Base-by-base conservation (phyloP, 441 rosid species). In the Bocquillonia castaneifolia region DNA sequence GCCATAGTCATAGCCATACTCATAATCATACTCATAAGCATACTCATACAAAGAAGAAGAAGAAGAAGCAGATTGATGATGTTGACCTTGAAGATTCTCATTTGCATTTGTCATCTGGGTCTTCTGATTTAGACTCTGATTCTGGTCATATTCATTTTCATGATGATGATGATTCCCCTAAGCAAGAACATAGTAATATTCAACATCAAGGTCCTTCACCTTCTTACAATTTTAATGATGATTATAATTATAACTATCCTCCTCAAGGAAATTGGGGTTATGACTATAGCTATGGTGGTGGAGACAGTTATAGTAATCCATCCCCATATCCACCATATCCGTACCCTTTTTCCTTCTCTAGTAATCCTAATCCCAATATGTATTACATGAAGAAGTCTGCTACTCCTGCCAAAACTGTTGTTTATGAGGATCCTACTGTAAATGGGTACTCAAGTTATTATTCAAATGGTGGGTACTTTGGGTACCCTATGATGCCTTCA, bases 311-410 rank as follows among this genome's bases (percentile, higher is more conserved):
- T 58, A 13, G 68, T 6, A 31, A 55, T 70, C 74, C 54, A 23
- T 64, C 64, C 5, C 72, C 76, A 0, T 71, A 66, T 1, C 5
- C 65, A 5, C 56, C 72, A 1, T 55, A 72, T 26, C 71, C 67
- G 0, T 48, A 56, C 25, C 37, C 77, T 1, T 9, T 14, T 22
- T 40, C 72, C 4, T 50, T 10, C 54, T 54, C 70, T 12, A 22
- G 26, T 17, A 64, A 70, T 74, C 63, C 74, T 36, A 60, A 76
- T 63, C 69, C 77, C 56, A 82, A 59, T 51, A 70, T 69, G 81
- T 84, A 88, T 73, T 91, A 82, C 73, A 93, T 89, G 97, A 91
- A 84, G 78, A 91, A 73, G 77, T 82, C 93, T 10, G 77, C 88
- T 18, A 74, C 95, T 26, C 79, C 92, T 26, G 82, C 88, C 40